Evolutionary conservation across 2,329 filamentous ascomycete species (phyloP).

Genomic region (Nothomitra cinnamomea): DNA sequence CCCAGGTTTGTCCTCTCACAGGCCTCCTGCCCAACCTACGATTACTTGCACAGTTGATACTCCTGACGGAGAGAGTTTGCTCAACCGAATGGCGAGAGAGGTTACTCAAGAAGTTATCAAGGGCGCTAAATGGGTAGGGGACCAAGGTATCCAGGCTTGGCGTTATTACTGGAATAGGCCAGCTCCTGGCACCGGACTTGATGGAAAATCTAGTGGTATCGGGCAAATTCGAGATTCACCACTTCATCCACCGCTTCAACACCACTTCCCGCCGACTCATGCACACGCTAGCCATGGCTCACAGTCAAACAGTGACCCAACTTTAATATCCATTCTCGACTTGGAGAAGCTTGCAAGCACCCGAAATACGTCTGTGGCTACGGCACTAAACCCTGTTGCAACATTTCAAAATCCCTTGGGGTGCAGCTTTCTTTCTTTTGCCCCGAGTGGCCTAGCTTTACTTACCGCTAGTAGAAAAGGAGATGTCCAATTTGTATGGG

Average conservation of each 20-base stretch:
- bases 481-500: slow-evolving; percentile 72
- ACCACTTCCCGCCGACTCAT: slow-evolving; percentile 61
- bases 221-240: not conserved
- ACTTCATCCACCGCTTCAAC: slow-evolving; percentile 24
- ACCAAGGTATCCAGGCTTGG: slow-evolving; percentile 61
- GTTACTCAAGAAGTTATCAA: slow-evolving; percentile 64
- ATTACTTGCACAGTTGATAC: slow-evolving; percentile 53
- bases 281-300: slow-evolving; percentile 37
- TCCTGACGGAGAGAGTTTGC: slow-evolving; percentile 52
- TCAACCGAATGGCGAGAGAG: slow-evolving; percentile 63
- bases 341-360: slow-evolving; percentile 38
- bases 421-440: slow-evolving; percentile 67
- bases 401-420: slow-evolving; percentile 57
- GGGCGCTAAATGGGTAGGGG: slow-evolving; percentile 57
- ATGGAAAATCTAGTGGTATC: slow-evolving; percentile 6
- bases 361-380: slow-evolving; percentile 31
- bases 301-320: slow-evolving; percentile 43
- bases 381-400: slow-evolving; percentile 39
- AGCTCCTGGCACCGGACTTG: not conserved
- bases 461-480: slow-evolving; percentile 71
- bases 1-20: slow-evolving; percentile 41
- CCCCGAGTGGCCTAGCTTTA: slow-evolving; percentile 53
- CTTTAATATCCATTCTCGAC: slow-evolving; percentile 60
- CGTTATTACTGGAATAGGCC: slow-evolving; percentile 61
- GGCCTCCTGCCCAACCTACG: slow-evolving; percentile 51